Percentiles rank a stretch among this genome's conserved stretches.
Evolutionary conservation across 2,329 filamentous ascomycete species (phyloP).

Genomic region (Rhynchosporium agropyri): DNA sequence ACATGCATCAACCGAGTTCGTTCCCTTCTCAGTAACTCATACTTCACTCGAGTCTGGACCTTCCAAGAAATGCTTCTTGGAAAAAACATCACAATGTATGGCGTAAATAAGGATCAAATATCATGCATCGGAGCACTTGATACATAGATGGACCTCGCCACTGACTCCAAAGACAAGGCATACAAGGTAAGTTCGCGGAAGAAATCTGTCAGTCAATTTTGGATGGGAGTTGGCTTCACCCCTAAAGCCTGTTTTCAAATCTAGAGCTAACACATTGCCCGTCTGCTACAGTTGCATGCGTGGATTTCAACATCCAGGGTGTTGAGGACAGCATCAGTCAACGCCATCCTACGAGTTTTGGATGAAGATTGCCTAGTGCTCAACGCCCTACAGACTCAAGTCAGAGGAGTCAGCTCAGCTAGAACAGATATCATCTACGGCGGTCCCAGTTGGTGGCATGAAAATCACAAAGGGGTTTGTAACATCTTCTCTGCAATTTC

Average conservation of each 20-base stretch:
- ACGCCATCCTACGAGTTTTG: slow-evolving; percentile 33
- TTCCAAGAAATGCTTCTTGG: slow-evolving; percentile 26
- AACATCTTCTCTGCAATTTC: slow-evolving; percentile 44
- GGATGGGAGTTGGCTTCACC: too few species aligned
- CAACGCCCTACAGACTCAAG: slow-evolving; percentile 29
- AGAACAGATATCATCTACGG: slow-evolving; percentile 40
- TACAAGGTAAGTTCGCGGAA: slow-evolving; percentile 1
- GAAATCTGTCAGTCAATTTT: too few species aligned
- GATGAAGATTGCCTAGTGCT: slow-evolving; percentile 32
- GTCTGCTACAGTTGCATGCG: slow-evolving; percentile 3
- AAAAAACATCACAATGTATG: slow-evolving; percentile 26
- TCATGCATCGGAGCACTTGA: slow-evolving; percentile 23
- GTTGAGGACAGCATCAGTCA: slow-evolving; percentile 27
- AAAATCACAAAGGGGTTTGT: slow-evolving; percentile 41
- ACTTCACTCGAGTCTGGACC: slow-evolving; percentile 24
- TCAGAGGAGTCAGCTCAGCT: slow-evolving; percentile 35
- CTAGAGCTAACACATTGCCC: too few species aligned
- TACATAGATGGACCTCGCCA: slow-evolving; percentile 28
- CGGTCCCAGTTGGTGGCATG: slow-evolving; percentile 42
- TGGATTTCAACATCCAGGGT: slow-evolving; percentile 23
- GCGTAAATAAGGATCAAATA: slow-evolving; percentile 19
- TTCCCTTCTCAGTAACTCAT: slow-evolving; percentile 21
- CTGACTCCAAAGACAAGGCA: slow-evolving; percentile 25
- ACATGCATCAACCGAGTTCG: slow-evolving; percentile 22
- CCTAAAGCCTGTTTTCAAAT: too few species aligned